Conservation (phyloP, 441 rosid genomes). For the Rhodomyrtus psidioides region DNA sequence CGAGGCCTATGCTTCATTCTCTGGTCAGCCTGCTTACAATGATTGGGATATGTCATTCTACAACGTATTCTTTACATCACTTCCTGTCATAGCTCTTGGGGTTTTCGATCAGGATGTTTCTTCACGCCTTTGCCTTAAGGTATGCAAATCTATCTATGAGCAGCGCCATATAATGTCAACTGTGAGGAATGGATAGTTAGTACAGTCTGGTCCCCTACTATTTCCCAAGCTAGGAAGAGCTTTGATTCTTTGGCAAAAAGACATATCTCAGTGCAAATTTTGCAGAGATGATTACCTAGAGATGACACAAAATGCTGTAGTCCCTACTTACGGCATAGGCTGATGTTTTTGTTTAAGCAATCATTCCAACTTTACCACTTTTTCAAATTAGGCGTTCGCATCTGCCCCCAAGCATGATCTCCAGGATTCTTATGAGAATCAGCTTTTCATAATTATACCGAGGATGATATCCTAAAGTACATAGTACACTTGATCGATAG, state of each 20-base stretch:
- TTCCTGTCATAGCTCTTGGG: conserved; percentile 91
- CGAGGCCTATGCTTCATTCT: conserved; percentile 82
- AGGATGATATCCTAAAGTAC: neutral
- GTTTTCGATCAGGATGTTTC: conserved; percentile 92
- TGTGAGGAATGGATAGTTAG: accelerated
- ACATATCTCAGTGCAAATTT: neutral
- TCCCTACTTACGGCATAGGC: neutral
- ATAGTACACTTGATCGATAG: neutral
- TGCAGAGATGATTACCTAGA: neutral
- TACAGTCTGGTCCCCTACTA: neutral
- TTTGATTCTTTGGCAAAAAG: neutral
- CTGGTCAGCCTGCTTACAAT: conserved; percentile 88
- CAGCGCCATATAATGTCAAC: neutral
- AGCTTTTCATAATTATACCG: accelerated
- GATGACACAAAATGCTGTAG: neutral
- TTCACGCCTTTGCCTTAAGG: conserved; percentile 77
- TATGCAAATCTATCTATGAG: neutral
- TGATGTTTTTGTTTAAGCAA: neutral
- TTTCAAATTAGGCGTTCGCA: neutral
- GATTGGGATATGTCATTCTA: conserved; percentile 92
- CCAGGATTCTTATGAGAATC: neutral
- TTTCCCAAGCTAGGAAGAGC: neutral
- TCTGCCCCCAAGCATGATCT: neutral
- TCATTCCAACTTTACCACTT: neutral
- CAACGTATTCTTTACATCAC: conserved; percentile 95